These are phyloP conservation scores for Lodderomyces metapsilosis DNA, from an alignment of 1,139 yeast genomes.

Conservation along the genomic window DNA sequence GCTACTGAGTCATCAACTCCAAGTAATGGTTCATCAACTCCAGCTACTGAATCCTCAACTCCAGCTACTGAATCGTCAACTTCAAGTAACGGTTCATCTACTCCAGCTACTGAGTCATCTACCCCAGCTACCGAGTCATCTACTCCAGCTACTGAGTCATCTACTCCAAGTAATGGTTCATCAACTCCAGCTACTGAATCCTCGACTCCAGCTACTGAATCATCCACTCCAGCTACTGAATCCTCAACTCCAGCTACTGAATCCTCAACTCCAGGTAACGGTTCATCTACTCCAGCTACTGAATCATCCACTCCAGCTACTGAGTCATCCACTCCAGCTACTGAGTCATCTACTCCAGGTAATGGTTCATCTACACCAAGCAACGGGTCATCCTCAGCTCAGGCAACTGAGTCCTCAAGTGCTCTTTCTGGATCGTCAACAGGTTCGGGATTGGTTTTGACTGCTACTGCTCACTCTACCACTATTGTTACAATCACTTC, in stretches of 20 bases:
- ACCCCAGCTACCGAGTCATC: neutral
- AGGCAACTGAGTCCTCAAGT: neutral
- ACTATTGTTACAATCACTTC: slow-evolving; percentile 49
- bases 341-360: neutral
- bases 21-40: neutral
- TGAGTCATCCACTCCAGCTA: neutral
- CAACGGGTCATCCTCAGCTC: too few relatives aligned
- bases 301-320: too few relatives aligned
- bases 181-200: too few relatives aligned
- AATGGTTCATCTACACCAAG: too few relatives aligned
- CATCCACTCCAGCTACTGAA: neutral
- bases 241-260: neutral
- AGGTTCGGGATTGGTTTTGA: slow-evolving; percentile 6
- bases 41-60: slow-evolving; percentile 9
- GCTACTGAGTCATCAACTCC: neutral
- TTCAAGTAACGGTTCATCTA: too few relatives aligned
- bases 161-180: too few relatives aligned
- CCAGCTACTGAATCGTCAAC: slow-evolving; percentile 2
- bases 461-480: slow-evolving; percentile 25
- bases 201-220: neutral
- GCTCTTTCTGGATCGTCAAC: neutral
- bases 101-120: neutral
- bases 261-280: neutral
- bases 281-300: too few relatives aligned
- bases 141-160: neutral